Evolutionary conservation across 2,329 filamentous ascomycete genomes (phyloP).

Genomic region (Zasmidium cellare): DNA sequence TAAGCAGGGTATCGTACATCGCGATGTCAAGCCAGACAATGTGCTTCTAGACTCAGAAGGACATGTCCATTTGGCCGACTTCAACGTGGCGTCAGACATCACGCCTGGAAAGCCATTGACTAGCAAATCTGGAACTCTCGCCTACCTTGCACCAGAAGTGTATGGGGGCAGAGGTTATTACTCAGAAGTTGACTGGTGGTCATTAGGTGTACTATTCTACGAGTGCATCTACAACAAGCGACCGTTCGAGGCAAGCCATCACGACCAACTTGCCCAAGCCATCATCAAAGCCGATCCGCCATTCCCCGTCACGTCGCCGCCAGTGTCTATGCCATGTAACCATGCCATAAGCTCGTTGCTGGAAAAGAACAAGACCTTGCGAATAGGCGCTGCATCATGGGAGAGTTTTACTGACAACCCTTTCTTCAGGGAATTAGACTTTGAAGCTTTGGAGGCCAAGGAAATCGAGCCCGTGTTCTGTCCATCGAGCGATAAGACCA

Average conservation of each 20-base stretch:
- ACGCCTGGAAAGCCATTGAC: slow-evolving; percentile 78
- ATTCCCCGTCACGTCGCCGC: slow-evolving; percentile 88
- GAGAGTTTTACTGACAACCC: slow-evolving; percentile 83
- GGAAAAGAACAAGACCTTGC: slow-evolving; percentile 73
- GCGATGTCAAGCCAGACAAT: slow-evolving; percentile 91
- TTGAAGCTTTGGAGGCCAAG: slow-evolving; percentile 79
- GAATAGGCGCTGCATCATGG: slow-evolving; percentile 81
- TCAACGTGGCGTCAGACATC: slow-evolving; percentile 96
- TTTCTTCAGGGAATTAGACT: slow-evolving; percentile 86
- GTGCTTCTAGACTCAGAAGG: slow-evolving; percentile 84
- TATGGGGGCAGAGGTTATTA: slow-evolving; percentile 89
- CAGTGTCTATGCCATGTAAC: slow-evolving; percentile 83
- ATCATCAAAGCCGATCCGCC: slow-evolving; percentile 81
- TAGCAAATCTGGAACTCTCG: slow-evolving; percentile 94
- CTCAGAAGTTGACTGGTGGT: slow-evolving; percentile 97
- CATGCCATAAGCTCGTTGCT: slow-evolving; percentile 84
- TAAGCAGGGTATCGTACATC: slow-evolving; percentile 81
- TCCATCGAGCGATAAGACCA: slow-evolving; percentile 95
- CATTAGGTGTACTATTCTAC: slow-evolving; percentile 94
- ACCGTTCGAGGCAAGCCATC: slow-evolving; percentile 87
- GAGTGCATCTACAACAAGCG: slow-evolving; percentile 99
- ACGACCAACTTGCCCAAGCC: slow-evolving; percentile 74
- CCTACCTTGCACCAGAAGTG: slow-evolving; percentile 93
- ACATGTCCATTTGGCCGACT: slow-evolving; percentile 96
- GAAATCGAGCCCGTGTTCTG: slow-evolving; percentile 88